Percentiles rank a stretch among this genome's conserved stretches.
These are phyloP conservation scores for Trichosporon coremiiforme DNA, from an alignment of 1,284 basidiomycete species.

Conservation along the genomic window DNA sequence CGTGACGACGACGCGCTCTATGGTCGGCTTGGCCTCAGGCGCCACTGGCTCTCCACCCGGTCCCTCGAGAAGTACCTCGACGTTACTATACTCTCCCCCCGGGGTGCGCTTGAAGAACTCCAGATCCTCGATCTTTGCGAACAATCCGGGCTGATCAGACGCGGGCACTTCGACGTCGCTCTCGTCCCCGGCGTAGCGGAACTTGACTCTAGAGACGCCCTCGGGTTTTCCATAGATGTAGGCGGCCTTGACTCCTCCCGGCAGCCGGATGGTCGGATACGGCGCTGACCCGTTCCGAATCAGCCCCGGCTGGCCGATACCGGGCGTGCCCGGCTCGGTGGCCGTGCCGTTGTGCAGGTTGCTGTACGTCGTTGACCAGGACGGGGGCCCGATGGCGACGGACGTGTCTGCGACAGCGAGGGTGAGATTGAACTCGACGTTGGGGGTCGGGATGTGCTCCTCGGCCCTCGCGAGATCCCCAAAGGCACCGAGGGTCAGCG, in stretches of 20 bases:
- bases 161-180: background rate
- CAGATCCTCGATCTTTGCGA: constrained; percentile 5
- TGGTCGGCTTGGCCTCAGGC: background rate
- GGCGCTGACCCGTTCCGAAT: background rate
- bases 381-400: background rate
- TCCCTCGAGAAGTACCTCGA: background rate
- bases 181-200: constrained; percentile 5
- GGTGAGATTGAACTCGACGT: constrained; percentile 7
- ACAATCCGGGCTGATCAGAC: background rate
- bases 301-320: background rate
- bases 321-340: background rate
- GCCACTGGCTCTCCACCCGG: background rate
- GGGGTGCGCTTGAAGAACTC: constrained; percentile 5
- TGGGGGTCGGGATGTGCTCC: background rate
- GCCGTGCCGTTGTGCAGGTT: background rate
- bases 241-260: background rate
- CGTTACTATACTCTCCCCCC: background rate
- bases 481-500: background rate
- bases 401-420: background rate
- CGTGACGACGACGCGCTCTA: constrained; percentile 7
- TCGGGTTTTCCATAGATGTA: constrained; percentile 4
- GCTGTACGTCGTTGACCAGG: background rate
- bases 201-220: background rate
- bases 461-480: no score
- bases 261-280: background rate